phyloP scores from a whole-genome alignment of 106 monocot genomes.

The Posidonia australis region DNA sequence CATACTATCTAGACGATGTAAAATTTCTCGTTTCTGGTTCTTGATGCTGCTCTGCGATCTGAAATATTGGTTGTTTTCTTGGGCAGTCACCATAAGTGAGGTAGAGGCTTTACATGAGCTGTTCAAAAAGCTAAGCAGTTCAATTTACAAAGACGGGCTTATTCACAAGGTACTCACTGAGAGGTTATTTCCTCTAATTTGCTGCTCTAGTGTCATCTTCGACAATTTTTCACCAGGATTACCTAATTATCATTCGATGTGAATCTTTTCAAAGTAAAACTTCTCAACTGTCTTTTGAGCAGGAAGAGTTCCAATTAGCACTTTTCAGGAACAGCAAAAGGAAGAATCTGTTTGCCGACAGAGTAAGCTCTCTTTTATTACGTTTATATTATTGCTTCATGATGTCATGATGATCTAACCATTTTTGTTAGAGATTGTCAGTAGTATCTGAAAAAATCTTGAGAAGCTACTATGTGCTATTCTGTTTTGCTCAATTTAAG shows the following conservation, averaged over 20 bases:
- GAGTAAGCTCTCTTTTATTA: slow-evolving; percentile 31
- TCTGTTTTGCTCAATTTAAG: no score
- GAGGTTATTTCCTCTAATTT: background rate
- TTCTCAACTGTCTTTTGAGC: background rate
- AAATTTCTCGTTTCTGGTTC: background rate
- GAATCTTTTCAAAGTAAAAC: background rate
- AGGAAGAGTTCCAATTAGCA: slow-evolving; percentile 90
- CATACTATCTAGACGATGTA: background rate
- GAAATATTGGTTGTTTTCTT: background rate
- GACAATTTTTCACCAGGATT: background rate
- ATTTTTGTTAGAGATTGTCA: no score
- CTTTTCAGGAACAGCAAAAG: slow-evolving; percentile 72
- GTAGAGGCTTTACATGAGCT: slow-evolving; percentile 22
- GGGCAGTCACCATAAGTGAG: slow-evolving; percentile 26
- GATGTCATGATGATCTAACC: no score
- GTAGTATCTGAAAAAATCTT: no score
- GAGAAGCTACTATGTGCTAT: no score
- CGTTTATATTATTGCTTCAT: background rate
- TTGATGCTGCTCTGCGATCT: no score
- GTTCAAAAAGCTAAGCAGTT: slow-evolving; percentile 27
- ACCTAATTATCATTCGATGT: background rate
- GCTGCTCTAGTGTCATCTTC: background rate
- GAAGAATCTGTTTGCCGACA: slow-evolving; percentile 70
- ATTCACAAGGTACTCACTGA: slow-evolving; percentile 21
- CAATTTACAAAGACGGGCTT: slow-evolving; percentile 24